Base-by-base conservation (phyloP, 805 yeast species). In the Myxozyma lipomycoides region DNA sequence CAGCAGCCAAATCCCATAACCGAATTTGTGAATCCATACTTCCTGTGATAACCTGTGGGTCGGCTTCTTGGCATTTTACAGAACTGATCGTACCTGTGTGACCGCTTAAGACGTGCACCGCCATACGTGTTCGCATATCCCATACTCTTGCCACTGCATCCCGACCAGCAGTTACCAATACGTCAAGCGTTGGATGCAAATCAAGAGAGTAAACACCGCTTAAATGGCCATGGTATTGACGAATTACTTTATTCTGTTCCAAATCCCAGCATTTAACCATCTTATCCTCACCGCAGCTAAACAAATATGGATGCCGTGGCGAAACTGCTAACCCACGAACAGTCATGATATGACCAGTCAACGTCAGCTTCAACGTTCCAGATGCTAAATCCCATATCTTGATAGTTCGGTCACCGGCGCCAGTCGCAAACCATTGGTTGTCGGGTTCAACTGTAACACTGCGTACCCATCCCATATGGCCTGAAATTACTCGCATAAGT, bases 181-280 rank as follows among this genome's bases (percentile, higher is more conserved):
- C 70, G 60, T 90, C 95, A 23, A 90, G 68, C 2, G 88, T 86
- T 0, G 98, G 98, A 65, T 91, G 98, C 15, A 89, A 65, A 51
- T 82, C 91, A 39, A 90, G 73, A 0, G 95, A 75, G 62, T 87
- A 88, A 1, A 93, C 86, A 3, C 95, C 95, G 26, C 95, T 86
- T 23, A 87, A 73, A 70, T 93, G 98, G 2, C 98, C 99, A 69
- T 90, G 95, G 67, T 87, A 93, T 61, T 89, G 88, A 49, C 97
- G 73, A 3, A 89, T 78, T 1, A 86, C 80, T 59, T 79, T 79
- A 61, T 90, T 87, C 62, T 81, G 78, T 66, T 91, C 98, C 59
- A 93, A 73, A 71, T 93, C 99, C 97, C 98, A 93, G 67, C 98
- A 90, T 64, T 87, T 81, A 7, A 89, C 87, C 23, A 89, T 76